A percentile compares a stretch with the other conserved stretches of the same genome.
Conservation (phyloP, 1,139 yeast genomes). For the Lodderomyces jiufengensis region DNA sequence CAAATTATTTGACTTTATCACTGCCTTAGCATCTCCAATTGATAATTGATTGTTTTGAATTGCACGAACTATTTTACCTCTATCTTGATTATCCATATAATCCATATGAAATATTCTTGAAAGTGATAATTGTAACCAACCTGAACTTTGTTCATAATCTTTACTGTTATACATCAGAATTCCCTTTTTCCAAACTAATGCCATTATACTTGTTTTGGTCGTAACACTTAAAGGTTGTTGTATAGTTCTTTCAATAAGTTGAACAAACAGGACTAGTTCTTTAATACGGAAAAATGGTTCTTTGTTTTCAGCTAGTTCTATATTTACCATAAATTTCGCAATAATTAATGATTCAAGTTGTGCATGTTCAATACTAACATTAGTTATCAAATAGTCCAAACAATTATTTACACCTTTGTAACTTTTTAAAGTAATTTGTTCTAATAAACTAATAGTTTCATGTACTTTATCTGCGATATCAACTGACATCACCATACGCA, state of each 20-base stretch:
- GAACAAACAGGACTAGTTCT: slow-evolving; percentile 14
- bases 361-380: slow-evolving; percentile 15
- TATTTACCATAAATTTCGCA: slow-evolving; percentile 11
- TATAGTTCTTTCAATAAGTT: slow-evolving; percentile 20
- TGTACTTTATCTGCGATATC: slow-evolving; percentile 13
- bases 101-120: slow-evolving; percentile 18
- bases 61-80: slow-evolving; percentile 25
- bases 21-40: slow-evolving; percentile 13
- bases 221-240: slow-evolving; percentile 16
- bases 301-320: slow-evolving; percentile 2
- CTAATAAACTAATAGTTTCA: slow-evolving; percentile 15
- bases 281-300: slow-evolving; percentile 1
- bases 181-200: slow-evolving; percentile 30
- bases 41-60: slow-evolving; percentile 20
- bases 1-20: slow-evolving; percentile 6
- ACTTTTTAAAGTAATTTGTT: slow-evolving; percentile 15
- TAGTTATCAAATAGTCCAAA: slow-evolving; percentile 21
- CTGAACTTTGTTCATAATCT: slow-evolving; percentile 14
- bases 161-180: slow-evolving; percentile 17
- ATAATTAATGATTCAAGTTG: slow-evolving; percentile 18
- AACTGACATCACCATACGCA: slow-evolving; percentile 23
- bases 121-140: slow-evolving; percentile 23
- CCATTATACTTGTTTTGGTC: slow-evolving; percentile 19
- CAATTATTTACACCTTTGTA: slow-evolving; percentile 22
- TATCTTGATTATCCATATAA: slow-evolving; percentile 15